Conservation (phyloP, 192 early-diverging fungal species). For the Entomortierella parvispora region DNA sequence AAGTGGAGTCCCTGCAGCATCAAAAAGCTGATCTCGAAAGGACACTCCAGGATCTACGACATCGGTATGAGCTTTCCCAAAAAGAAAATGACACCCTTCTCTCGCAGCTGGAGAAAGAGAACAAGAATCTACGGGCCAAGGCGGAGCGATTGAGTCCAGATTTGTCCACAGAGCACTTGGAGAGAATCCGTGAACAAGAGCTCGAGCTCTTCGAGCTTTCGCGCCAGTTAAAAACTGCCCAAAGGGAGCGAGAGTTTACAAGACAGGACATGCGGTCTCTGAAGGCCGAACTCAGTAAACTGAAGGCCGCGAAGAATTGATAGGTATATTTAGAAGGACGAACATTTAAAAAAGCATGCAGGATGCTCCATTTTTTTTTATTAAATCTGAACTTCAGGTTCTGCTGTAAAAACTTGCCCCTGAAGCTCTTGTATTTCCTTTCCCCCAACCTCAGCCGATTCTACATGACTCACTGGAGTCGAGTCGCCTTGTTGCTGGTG, state of each 20-base stretch:
- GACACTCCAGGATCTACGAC: conserved; percentile 34
- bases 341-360: too few relatives aligned
- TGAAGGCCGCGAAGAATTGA: neutral
- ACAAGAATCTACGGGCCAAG: conserved; percentile 17
- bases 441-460: too few relatives aligned
- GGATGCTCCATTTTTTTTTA: too few relatives aligned
- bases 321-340: too few relatives aligned
- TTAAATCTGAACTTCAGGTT: too few relatives aligned
- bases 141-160: conserved; percentile 31
- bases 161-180: conserved; percentile 34
- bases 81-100: conserved; percentile 37
- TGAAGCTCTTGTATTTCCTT: too few relatives aligned
- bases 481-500: too few relatives aligned
- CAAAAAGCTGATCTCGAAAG: conserved; percentile 42
- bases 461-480: too few relatives aligned
- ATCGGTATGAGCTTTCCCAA: conserved; percentile 41
- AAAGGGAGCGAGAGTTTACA: conserved; percentile 38
- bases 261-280: conserved; percentile 38
- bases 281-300: conserved; percentile 30
- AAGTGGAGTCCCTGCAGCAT: conserved; percentile 23
- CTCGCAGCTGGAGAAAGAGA: conserved; percentile 31
- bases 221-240: conserved; percentile 30
- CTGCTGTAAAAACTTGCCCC: too few relatives aligned
- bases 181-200: conserved; percentile 38
- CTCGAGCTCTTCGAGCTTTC: conserved; percentile 13